Base-by-base conservation (phyloP, 352 stramenopile genomes). In the Thraustotheca clavata region DNA sequence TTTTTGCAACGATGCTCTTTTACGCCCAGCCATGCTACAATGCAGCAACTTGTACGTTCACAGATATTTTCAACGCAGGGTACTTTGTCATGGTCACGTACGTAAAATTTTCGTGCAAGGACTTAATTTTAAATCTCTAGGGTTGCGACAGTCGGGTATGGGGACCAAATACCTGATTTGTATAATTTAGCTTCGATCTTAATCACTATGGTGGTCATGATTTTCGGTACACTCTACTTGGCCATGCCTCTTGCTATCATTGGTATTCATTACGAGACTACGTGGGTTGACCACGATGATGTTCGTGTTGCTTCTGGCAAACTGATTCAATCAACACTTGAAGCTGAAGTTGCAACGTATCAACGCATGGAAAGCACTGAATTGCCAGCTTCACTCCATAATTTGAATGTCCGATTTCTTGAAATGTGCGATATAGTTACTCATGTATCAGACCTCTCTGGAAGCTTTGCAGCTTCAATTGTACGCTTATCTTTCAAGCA, bases 21-120 rank as follows among this genome's bases (percentile, higher is more conserved):
- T 89, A 88, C 49, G 73, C 80, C 7, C 78, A 91, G 59, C 83
- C 80, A 11, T 91, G 83, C 49, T 89, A 89, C 47, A 83, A 89
- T 49, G 60, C 86, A 29, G 72, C 79, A 33, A 89, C 79, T 8
- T 91, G 83, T 62, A 71, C 78, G 27, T 92, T 92, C 62, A 92
- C 79, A 9, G 83, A 90, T 66, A 89, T 90, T 38, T 88, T 90
- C 69, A 92, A 92, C 65, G 76, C 83, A 12, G 79, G 74, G 0
- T 92, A 90, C 47, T 92, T 92, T 67, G 80, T 90, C 65, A 87
- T 92, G 76, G 74, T 89, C 63, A 89, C 80, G 83, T 91, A 85
- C 40, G 61, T 49, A 1, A 40, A 7, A 16, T 1, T 14, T 35
- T 35, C n/a, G 20, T 60, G 12, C 29, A 16, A 50, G 18, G 31